Percentiles rank a stretch among this genome's conserved stretches.
Conservation (phyloP, 1,284 basidiomycete genomes). For the Ustilago trichophora region DNA sequence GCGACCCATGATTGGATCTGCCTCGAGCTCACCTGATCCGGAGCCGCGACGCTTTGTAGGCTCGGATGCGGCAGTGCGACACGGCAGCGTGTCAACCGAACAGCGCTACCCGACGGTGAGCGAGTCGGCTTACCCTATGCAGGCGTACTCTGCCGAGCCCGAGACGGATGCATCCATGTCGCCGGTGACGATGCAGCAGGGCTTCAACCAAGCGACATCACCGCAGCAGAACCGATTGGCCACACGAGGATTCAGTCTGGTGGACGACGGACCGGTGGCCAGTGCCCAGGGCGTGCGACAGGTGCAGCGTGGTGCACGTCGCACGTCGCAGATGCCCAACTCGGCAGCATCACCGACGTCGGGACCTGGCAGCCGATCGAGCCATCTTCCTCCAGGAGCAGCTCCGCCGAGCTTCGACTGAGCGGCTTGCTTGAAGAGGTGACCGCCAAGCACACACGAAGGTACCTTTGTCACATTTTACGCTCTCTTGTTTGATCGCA, state of each 20-base stretch:
- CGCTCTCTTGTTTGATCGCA: not conserved
- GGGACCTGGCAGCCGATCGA: slow-evolving; percentile 4
- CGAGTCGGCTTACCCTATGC: slow-evolving; percentile 48
- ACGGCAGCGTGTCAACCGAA: slow-evolving; percentile 53
- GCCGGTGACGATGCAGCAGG: slow-evolving; percentile 6
- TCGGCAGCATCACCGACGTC: slow-evolving; percentile 16
- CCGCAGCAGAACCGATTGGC: slow-evolving; percentile 28
- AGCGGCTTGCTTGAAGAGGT: no score
- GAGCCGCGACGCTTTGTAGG: slow-evolving; percentile 21
- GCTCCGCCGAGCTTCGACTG: slow-evolving; percentile 36
- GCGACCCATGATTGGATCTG: slow-evolving; percentile 55
- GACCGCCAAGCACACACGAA: no score
- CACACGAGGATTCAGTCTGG: slow-evolving; percentile 57
- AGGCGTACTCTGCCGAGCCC: slow-evolving; percentile 54
- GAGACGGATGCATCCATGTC: slow-evolving; percentile 36
- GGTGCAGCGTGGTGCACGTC: slow-evolving; percentile 59
- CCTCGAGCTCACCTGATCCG: slow-evolving; percentile 50
- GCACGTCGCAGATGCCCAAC: slow-evolving; percentile 45
- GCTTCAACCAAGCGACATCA: slow-evolving; percentile 2
- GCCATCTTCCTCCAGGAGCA: slow-evolving; percentile 36
- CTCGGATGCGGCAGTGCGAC: slow-evolving; percentile 36
- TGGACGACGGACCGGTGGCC: slow-evolving; percentile 64
- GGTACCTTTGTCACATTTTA: no score
- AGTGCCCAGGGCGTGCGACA: slow-evolving; percentile 52
- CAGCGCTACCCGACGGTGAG: slow-evolving; percentile 54